Percentiles rank a stretch among this genome's conserved stretches.
These are phyloP conservation scores for Scheffersomyces cryptocercus DNA, from an alignment of 1,139 yeast genomes.

Conservation along the genomic window DNA sequence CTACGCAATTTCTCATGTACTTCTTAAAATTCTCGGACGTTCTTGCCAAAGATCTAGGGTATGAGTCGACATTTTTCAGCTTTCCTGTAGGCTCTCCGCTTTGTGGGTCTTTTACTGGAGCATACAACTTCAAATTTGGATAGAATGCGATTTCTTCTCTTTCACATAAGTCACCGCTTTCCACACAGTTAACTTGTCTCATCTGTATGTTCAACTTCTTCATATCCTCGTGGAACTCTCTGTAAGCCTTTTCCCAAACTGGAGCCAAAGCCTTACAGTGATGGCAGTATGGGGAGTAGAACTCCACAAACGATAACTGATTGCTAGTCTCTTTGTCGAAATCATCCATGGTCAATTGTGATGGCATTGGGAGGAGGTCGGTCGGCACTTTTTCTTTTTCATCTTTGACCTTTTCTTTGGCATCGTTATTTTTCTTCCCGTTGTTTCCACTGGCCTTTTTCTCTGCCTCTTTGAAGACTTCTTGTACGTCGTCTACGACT, in stretches of 20 bases:
- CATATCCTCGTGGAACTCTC: constrained; percentile 35
- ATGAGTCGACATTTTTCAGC: constrained; percentile 42
- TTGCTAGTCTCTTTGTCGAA: constrained; percentile 48
- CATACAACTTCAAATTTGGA: constrained; percentile 64
- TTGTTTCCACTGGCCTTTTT: neutral
- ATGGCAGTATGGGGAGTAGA: constrained; percentile 47
- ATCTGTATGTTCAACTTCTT: constrained; percentile 49
- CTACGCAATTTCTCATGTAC: constrained; percentile 54
- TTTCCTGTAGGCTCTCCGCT: constrained; percentile 27
- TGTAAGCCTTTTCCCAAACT: constrained; percentile 44
- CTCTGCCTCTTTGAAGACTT: too few relatives aligned
- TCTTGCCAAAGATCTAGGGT: constrained; percentile 47
- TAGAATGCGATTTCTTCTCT: constrained; percentile 56
- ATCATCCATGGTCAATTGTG: constrained; percentile 28
- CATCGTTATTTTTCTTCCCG: neutral
- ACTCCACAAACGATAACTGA: constrained; percentile 45
- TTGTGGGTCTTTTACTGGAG: constrained; percentile 43
- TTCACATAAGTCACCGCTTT: constrained; percentile 69
- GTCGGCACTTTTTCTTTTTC: constrained; percentile 1
- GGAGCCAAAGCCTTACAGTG: constrained; percentile 64
- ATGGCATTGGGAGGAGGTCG: constrained; percentile 18
- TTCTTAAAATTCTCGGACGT: constrained; percentile 49
- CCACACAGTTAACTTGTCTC: constrained; percentile 73
- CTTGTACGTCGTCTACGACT: neutral
- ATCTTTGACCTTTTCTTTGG: constrained; percentile 1